Evolutionary conservation across 768 basidiomycete species (phyloP).

Genomic region (Macrolepiota dolichaula): DNA sequence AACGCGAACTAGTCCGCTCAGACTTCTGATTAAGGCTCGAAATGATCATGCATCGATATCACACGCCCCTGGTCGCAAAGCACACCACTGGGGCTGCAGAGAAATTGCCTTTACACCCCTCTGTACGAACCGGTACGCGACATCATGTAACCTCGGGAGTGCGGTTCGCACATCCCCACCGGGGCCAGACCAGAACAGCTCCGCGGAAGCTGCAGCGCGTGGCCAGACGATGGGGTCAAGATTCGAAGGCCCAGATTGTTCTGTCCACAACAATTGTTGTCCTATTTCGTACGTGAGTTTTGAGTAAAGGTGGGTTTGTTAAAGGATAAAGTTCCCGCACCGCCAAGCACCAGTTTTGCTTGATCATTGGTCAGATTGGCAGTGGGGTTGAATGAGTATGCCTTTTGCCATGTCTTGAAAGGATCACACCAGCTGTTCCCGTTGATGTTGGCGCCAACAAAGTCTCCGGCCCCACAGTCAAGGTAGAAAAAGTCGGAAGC

Average conservation of each 20-base stretch:
- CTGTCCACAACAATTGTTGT: constrained; percentile 70
- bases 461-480: constrained; percentile 72
- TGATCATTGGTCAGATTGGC: constrained; percentile 48
- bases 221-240: constrained; percentile 74
- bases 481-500: constrained; percentile 80
- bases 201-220: constrained; percentile 65
- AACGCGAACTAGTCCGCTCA: not conserved
- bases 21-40: not conserved
- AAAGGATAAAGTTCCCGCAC: constrained; percentile 29
- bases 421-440: constrained; percentile 75
- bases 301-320: constrained; percentile 11
- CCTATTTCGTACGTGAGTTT: constrained; percentile 68
- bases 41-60: constrained; percentile 11
- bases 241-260: constrained; percentile 56
- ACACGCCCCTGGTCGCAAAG: constrained; percentile 34
- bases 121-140: constrained; percentile 56
- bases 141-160: constrained; percentile 66
- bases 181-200: constrained; percentile 70
- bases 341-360: constrained; percentile 61
- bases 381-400: constrained; percentile 45
- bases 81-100: constrained; percentile 74
- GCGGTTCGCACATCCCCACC: constrained; percentile 45
- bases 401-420: constrained; percentile 79
- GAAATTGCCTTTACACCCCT: constrained; percentile 58
- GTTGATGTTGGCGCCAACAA: constrained; percentile 49